A percentile compares a stretch with the other conserved stretches of the same genome.
Conservation (phyloP, 2,329 filamentous ascomycete genomes). For the Chaetomium sp. region DNA sequence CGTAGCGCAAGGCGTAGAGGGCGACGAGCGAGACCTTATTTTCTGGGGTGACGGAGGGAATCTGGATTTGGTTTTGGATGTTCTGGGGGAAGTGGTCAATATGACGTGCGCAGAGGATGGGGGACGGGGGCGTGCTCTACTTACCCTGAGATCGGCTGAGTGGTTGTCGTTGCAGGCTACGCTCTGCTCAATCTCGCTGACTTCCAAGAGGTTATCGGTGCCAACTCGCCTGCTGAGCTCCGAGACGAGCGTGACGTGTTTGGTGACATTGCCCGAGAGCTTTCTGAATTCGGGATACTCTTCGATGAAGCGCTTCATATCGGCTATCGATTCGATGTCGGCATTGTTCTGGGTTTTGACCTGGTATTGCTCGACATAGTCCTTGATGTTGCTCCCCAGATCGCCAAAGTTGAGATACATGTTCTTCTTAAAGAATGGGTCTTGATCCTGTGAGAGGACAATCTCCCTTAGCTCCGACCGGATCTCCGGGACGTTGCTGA, state of each 20-base stretch:
- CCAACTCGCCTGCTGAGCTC: slow-evolving; percentile 89
- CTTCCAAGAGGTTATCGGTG: slow-evolving; percentile 85
- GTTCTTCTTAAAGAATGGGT: slow-evolving; percentile 98
- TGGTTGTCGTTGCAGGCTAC: slow-evolving; percentile 97
- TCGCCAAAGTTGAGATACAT: slow-evolving; percentile 99
- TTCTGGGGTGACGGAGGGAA: slow-evolving; percentile 72
- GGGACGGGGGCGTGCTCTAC: slow-evolving; percentile 22
- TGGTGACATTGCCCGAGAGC: slow-evolving; percentile 95
- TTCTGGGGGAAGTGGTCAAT: slow-evolving; percentile 53
- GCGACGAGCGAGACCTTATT: slow-evolving; percentile 89
- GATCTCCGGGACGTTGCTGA: slow-evolving; percentile 81
- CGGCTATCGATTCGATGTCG: slow-evolving; percentile 93
- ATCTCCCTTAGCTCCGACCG: slow-evolving; percentile 89
- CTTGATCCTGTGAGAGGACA: slow-evolving; percentile 92
- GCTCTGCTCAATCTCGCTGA: slow-evolving; percentile 95
- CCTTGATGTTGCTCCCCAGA: slow-evolving; percentile 92
- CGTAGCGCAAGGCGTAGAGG: slow-evolving; percentile 92
- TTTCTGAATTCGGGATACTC: slow-evolving; percentile 98
- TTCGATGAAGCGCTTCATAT: slow-evolving; percentile 99
- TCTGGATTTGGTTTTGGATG: slow-evolving; percentile 83
- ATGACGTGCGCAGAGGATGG: not conserved
- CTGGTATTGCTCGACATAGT: slow-evolving; percentile 98
- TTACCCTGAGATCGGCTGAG: slow-evolving; percentile 82
- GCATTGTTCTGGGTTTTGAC: slow-evolving; percentile 95
- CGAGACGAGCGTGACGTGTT: slow-evolving; percentile 93